Evolutionary conservation across 129 eudicot genomes (phyloP).

Genomic region (Ambrosia artemisiifolia): DNA sequence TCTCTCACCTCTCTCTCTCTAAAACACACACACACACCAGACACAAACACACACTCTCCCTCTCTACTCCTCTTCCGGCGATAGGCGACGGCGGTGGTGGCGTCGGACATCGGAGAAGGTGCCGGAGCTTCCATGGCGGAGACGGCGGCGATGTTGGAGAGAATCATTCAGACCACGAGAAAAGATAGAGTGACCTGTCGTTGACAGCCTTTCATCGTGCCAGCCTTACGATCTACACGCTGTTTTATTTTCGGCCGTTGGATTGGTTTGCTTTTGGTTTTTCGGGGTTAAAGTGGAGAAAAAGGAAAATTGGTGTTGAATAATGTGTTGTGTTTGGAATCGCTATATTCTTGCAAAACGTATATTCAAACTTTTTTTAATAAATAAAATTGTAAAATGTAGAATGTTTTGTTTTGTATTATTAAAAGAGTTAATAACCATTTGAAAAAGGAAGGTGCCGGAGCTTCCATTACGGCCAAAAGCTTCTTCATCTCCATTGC

Average conservation of each 20-base stretch:
- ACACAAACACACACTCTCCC: too few relatives aligned
- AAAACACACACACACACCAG: too few relatives aligned
- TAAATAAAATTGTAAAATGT: too few relatives aligned
- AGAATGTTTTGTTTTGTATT: too few relatives aligned
- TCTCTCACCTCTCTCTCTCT: too few relatives aligned
- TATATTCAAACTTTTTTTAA: not conserved
- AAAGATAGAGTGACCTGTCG: constrained; percentile 53
- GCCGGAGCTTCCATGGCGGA: constrained; percentile 29
- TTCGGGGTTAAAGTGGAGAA: not conserved
- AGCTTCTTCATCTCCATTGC: constrained; percentile 23
- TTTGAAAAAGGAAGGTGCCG: too few relatives aligned
- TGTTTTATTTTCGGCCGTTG: constrained; percentile 19
- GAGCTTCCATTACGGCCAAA: constrained; percentile 1
- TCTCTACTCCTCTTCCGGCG: too few relatives aligned
- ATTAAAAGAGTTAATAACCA: too few relatives aligned
- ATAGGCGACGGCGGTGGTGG: constrained; percentile 11
- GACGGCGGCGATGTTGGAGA: constrained; percentile 27
- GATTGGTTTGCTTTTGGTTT: constrained; percentile 22
- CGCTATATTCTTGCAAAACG: not conserved
- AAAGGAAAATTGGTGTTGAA: not conserved
- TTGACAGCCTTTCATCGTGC: constrained; percentile 42
- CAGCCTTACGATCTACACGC: constrained; percentile 27
- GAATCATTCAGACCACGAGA: constrained; percentile 56
- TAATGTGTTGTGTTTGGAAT: not conserved
- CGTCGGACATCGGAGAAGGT: constrained; percentile 25